phyloP scores from a whole-genome alignment of 2,329 filamentous ascomycete genomes.

The Knufia fluminis region DNA sequence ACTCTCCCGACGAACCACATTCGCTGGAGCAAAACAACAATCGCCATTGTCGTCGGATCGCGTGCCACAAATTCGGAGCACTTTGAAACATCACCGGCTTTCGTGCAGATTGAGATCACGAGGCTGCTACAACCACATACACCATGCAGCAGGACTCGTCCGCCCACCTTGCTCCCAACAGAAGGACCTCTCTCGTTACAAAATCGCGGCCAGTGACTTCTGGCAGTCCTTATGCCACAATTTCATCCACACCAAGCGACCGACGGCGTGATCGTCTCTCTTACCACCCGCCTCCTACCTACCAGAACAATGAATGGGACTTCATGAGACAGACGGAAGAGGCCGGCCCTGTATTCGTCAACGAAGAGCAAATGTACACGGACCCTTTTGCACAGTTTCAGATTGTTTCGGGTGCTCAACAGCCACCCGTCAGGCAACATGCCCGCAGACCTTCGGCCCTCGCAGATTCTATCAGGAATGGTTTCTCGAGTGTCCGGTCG shows the following conservation, averaged over 20 bases:
- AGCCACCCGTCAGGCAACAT: not conserved
- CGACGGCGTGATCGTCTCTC: conserved; percentile 24
- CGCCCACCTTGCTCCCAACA: conserved; percentile 24
- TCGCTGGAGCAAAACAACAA: not conserved
- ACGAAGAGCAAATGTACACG: not conserved
- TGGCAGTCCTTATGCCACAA: conserved; percentile 4
- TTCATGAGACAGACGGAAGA: not conserved
- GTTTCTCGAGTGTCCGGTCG: conserved; percentile 19
- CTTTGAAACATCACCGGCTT: not conserved
- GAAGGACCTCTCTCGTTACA: conserved; percentile 32
- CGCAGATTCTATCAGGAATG: conserved; percentile 18
- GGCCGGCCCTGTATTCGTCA: not conserved
- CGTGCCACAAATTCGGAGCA: not conserved
- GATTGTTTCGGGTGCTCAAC: not conserved
- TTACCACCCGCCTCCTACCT: conserved; percentile 10
- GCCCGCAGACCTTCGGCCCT: conserved; percentile 18
- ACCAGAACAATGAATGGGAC: conserved; percentile 8
- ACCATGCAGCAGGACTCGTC: conserved; percentile 23
- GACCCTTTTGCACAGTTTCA: conserved; percentile 16
- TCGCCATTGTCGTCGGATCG: not conserved
- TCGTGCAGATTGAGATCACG: not conserved
- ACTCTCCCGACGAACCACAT: too few relatives aligned
- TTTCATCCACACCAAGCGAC: conserved; percentile 23
- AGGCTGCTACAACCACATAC: not conserved
- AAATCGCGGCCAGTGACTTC: conserved; percentile 32